Evolutionary conservation across 805 yeast species (phyloP), one percentile per base, ranked within the genome.

Genomic region (Saturnispora mendoncae): DNA sequence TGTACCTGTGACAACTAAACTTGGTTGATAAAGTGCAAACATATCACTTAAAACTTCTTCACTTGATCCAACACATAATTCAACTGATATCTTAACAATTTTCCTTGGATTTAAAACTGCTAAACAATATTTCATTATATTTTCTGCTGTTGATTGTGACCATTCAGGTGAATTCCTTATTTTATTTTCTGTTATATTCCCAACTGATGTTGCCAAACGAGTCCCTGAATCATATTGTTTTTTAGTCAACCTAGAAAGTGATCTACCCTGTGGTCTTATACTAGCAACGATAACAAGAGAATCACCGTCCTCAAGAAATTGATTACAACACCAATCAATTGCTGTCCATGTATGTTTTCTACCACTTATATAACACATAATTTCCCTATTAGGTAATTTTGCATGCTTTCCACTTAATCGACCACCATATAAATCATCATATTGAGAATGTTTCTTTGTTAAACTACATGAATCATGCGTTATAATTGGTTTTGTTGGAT

Each of bases 331-430:
- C 79, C 84, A 84, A 56, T 84, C 94, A 21, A 84, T 58, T 1
- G 86, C 78, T 9, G 81, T 85, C 94, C 94, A 84, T 0, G 92
- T 80, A 61, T 83, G 90, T 42, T 65, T 68, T 45, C 90, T 64
- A 3, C 86, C 94, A 49, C 78, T 68, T 24, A 84, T 65, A 53
- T 81, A 81, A 23, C 80, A 76, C 55, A 83, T 53, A 4, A 82
- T 65, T 1, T 71, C 69, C 51, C 87, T 65, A 29, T 66, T 64
- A 0, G 77, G 76, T 34, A 76, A 56, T 34, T 52, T 51, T 0
- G 69, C 65, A 13, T 48, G 48, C 6, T 35, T 26, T 15, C 58
- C 53, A 26, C 54, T 48, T 23, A 69, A 28, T 33, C 64, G 57
- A 2, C 65, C 63, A 13, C 61, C 50, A 45, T 73, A 74, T 39